phyloP scores from a whole-genome alignment of 176 grass and related monocot genomes.

The Carex myosuroides region DNA sequence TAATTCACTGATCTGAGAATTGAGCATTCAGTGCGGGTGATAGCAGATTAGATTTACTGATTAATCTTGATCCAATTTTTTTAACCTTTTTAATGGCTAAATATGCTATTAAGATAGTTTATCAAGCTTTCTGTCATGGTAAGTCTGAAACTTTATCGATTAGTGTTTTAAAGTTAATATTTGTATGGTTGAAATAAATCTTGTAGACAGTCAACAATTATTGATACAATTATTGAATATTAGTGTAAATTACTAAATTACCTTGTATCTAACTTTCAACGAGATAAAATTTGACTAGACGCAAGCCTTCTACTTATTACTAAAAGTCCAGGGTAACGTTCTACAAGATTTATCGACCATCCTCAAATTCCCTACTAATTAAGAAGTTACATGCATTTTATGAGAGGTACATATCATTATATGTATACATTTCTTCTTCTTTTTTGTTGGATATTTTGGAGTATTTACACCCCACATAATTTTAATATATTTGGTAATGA shows the following conservation, averaged over 20 bases:
- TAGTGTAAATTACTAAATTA: too few relatives aligned
- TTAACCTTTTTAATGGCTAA: background rate
- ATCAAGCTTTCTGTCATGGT: too few relatives aligned
- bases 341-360: conserved; percentile 34
- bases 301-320: conserved; percentile 16
- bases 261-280: conserved; percentile 22
- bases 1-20: conserved; percentile 41
- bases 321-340: too few relatives aligned
- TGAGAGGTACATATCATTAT: conserved; percentile 49
- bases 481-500: background rate
- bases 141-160: background rate
- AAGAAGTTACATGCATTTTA: conserved; percentile 72
- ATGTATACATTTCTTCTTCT: background rate
- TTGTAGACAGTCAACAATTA: too few relatives aligned
- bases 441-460: background rate
- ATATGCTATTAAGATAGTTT: background rate
- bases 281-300: conserved; percentile 6
- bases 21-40: conserved; percentile 54
- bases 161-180: too few relatives aligned
- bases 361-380: conserved; percentile 31
- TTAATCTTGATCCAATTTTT: background rate
- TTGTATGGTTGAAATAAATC: too few relatives aligned
- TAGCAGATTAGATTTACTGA: conserved; percentile 24
- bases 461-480: background rate
- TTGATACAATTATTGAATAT: too few relatives aligned